These are phyloP conservation scores for Hypoxylon sp. DNA, from an alignment of 2,329 filamentous ascomycete species.

Conservation along the genomic window DNA sequence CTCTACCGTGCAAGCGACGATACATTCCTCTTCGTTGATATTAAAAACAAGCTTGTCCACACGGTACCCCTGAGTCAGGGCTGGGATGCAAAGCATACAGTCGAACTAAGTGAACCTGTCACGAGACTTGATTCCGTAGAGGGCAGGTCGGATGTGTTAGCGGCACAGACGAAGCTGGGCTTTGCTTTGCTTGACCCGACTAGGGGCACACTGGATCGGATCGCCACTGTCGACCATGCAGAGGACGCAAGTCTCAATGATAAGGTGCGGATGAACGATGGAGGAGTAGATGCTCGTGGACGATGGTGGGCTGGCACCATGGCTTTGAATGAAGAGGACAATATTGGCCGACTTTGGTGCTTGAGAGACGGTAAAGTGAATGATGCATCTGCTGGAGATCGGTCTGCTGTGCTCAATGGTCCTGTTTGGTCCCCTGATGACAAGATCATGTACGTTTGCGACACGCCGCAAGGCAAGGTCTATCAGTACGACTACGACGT, in stretches of 20 bases:
- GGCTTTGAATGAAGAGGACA: conserved; percentile 44
- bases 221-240: conserved; percentile 33
- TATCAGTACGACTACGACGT: conserved; percentile 27
- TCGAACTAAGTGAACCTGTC: conserved; percentile 35
- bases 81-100: neutral
- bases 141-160: conserved; percentile 39
- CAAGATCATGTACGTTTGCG: conserved; percentile 23
- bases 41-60: neutral
- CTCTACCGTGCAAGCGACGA: conserved; percentile 46
- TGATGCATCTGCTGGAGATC: conserved; percentile 10
- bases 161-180: conserved; percentile 42
- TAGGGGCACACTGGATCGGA: conserved; percentile 6
- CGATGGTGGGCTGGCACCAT: conserved; percentile 48
- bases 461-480: conserved; percentile 29
- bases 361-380: conserved; percentile 29
- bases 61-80: neutral
- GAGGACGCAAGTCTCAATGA: conserved; percentile 34
- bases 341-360: conserved; percentile 46
- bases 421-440: conserved; percentile 47
- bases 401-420: conserved; percentile 44
- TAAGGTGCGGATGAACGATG: conserved; percentile 48
- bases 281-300: conserved; percentile 42
- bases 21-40: conserved; percentile 29
- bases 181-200: conserved; percentile 41
- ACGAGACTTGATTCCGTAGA: conserved; percentile 43